Evolutionary conservation across 2,329 filamentous ascomycete species (phyloP).

Genomic region (Talaromyces marneffei): DNA sequence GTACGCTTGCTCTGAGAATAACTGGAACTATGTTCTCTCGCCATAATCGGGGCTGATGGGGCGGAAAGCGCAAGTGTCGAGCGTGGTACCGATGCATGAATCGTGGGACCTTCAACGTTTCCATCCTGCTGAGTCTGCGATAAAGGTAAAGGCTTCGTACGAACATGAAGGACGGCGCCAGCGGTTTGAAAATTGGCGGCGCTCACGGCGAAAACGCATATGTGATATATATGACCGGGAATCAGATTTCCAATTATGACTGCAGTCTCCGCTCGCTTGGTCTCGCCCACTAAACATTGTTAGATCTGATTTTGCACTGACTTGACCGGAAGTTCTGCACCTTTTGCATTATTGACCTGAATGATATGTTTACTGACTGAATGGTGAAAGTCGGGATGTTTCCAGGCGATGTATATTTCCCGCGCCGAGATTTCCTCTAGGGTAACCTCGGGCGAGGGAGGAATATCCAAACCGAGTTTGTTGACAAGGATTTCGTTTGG

Average conservation of each 20-base stretch:
- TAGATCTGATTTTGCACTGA: background rate
- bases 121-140: conserved; percentile 33
- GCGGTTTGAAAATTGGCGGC: conserved; percentile 88
- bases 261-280: conserved; percentile 72
- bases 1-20: conserved; percentile 54
- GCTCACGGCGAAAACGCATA: conserved; percentile 87
- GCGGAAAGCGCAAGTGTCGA: conserved; percentile 52
- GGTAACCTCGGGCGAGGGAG: conserved; percentile 80
- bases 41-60: conserved; percentile 55
- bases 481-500: conserved; percentile 85
- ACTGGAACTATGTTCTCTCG: conserved; percentile 60
- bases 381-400: conserved; percentile 59
- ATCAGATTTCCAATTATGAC: conserved; percentile 84
- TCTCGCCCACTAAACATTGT: conserved; percentile 65
- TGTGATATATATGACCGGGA: conserved; percentile 84
- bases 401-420: conserved; percentile 87
- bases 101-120: conserved; percentile 34
- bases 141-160: conserved; percentile 56
- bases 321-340: conserved; percentile 40
- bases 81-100: conserved; percentile 50
- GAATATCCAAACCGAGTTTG: conserved; percentile 89
- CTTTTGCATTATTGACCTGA: conserved; percentile 87
- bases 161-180: conserved; percentile 75
- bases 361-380: conserved; percentile 83
- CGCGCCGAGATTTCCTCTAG: conserved; percentile 83